Conservation (phyloP, 2,329 filamentous ascomycete genomes). For the Didymellaceae sp. region DNA sequence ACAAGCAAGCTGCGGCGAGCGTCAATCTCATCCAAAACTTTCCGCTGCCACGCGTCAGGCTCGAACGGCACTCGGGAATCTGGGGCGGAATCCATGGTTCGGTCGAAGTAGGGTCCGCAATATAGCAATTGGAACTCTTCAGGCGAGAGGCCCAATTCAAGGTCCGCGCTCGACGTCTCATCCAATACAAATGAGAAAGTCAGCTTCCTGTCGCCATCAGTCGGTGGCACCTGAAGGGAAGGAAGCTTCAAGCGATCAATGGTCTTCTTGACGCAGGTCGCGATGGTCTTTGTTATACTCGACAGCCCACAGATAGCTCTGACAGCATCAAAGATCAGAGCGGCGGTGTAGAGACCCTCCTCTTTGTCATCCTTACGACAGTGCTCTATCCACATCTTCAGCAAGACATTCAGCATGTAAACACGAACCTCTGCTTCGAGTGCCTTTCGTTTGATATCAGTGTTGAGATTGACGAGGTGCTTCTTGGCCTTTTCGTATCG, state of each 20-base stretch:
- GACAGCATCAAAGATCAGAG: constrained; percentile 42
- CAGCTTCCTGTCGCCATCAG: constrained; percentile 49
- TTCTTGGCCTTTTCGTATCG: constrained; percentile 59
- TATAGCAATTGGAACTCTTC: constrained; percentile 71
- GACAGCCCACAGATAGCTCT: constrained; percentile 36
- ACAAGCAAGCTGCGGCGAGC: constrained; percentile 73
- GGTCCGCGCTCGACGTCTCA: constrained; percentile 26
- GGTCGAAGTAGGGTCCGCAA: constrained; percentile 76
- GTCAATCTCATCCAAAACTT: constrained; percentile 76
- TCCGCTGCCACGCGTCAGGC: constrained; percentile 78
- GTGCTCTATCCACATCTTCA: constrained; percentile 56
- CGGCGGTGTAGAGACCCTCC: constrained; percentile 40
- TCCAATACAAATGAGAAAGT: constrained; percentile 51
- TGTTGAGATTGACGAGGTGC: constrained; percentile 54
- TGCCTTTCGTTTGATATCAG: constrained; percentile 47
- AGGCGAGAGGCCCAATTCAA: constrained; percentile 51
- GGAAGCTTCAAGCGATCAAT: constrained; percentile 51
- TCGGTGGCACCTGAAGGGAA: constrained; percentile 37
- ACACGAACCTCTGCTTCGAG: constrained; percentile 56
- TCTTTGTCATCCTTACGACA: constrained; percentile 40
- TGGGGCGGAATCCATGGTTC: constrained; percentile 71
- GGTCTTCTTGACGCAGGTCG: constrained; percentile 42
- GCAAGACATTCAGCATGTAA: constrained; percentile 58
- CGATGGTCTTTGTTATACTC: constrained; percentile 40
- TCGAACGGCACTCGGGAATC: constrained; percentile 75